Percentiles rank a stretch among this genome's conserved stretches.
These are phyloP conservation scores for Picea glauca DNA, from an alignment of 75 land plant species.

Conservation along the genomic window DNA sequence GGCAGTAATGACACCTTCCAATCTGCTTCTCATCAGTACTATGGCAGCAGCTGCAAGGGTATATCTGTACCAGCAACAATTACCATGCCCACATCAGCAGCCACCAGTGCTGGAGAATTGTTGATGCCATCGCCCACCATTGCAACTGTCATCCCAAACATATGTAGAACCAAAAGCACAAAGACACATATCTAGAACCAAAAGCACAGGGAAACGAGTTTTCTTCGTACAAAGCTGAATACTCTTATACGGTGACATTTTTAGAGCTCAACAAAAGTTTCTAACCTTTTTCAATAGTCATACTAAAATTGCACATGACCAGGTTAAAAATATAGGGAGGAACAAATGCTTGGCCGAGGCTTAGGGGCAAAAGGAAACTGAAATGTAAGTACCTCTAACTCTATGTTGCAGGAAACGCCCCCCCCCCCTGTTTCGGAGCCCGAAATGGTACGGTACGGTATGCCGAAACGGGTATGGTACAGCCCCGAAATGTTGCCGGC, in stretches of 20 bases:
- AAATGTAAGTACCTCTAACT: slow-evolving; percentile 13
- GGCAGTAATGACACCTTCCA: slow-evolving; percentile 93
- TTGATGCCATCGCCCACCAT: slow-evolving; percentile 99
- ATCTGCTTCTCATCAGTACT: slow-evolving; percentile 88
- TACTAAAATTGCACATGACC: neutral
- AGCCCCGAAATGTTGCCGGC: no score
- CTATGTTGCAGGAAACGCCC: no score
- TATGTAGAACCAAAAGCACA: slow-evolving; percentile 31
- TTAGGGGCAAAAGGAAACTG: neutral
- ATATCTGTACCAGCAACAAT: slow-evolving; percentile 97
- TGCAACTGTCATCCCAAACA: slow-evolving; percentile 70
- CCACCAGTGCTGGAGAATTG: slow-evolving; percentile 91
- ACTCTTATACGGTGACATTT: neutral
- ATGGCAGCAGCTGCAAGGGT: slow-evolving; percentile 94
- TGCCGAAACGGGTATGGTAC: no score
- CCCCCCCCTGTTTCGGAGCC: no score
- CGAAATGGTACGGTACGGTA: no score
- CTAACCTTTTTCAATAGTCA: neutral
- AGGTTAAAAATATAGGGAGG: neutral
- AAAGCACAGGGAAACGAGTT: neutral
- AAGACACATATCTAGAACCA: slow-evolving; percentile 46
- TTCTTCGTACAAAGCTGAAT: neutral
- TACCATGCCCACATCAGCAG: slow-evolving; percentile 98
- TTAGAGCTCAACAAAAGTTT: neutral
- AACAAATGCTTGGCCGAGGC: neutral